Conservation (phyloP, 768 basidiomycete species). For the Lactarius deliciosus region DNA sequence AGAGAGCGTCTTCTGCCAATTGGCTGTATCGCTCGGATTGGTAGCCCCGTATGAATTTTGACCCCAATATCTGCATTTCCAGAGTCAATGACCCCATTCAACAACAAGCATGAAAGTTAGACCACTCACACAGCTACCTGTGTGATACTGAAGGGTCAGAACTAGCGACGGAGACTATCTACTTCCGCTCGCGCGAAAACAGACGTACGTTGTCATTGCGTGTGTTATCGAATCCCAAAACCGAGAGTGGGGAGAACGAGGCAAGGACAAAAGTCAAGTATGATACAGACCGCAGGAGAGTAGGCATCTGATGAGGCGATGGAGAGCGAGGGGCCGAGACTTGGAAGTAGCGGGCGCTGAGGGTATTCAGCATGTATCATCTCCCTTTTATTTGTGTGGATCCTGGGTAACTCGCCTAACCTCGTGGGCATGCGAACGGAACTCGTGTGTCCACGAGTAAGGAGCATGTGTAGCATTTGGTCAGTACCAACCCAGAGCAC, state of each 20-base stretch:
- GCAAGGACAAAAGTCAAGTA: background rate
- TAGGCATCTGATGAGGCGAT: background rate
- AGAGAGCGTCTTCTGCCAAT: conserved; percentile 52
- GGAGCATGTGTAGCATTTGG: background rate
- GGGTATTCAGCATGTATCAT: background rate
- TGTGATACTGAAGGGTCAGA: conserved; percentile 7
- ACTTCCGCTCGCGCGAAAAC: background rate
- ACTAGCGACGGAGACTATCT: background rate
- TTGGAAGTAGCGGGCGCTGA: background rate
- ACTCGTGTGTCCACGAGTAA: background rate
- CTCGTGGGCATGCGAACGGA: background rate
- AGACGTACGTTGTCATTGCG: conserved; percentile 42
- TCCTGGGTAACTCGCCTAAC: background rate
- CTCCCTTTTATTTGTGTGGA: background rate
- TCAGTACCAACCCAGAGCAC: background rate
- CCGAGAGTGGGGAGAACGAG: conserved; percentile 3
- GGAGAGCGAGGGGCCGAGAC: background rate
- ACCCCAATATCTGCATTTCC: conserved; percentile 47
- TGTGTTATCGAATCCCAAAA: conserved; percentile 38
- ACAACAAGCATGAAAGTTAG: background rate
- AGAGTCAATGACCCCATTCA: background rate
- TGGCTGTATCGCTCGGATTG: conserved; percentile 39
- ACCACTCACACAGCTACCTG: conserved; percentile 36
- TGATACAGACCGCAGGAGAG: background rate
- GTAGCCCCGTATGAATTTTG: conserved; percentile 62